Evolutionary conservation across 2,329 filamentous ascomycete genomes (phyloP), one percentile per base, ranked within the genome.

Genomic region (Ilyonectria robusta): DNA sequence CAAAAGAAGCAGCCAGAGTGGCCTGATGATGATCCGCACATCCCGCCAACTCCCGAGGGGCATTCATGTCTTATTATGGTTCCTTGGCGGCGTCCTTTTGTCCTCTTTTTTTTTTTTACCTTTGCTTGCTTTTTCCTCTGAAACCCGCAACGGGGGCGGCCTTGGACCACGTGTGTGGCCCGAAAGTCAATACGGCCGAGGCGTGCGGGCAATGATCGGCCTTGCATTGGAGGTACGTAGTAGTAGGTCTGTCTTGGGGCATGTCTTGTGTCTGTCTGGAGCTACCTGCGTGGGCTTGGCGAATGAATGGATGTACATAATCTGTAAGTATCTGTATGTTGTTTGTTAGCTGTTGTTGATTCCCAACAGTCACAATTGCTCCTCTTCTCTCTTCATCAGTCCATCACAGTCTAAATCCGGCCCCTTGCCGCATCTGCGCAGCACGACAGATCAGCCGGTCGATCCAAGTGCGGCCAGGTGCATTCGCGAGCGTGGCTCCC

Each of bases 91-190:
- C 7, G 19, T 29, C 6, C 50, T 26, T 7, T n/a, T n/a, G n/a
- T n/a, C n/a, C n/a, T n/a, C n/a, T n/a, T n/a, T n/a, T n/a, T n/a
- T n/a, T n/a, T 50, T 35, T 57, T 57, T 44, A 29, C 13, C 42
- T 47, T 47, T 55, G 6, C 15, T 55, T 47, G 26, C 11, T 57
- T 51, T 40, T 42, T 42, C 15, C 44, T 44, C 46, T 56, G 26
- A 56, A 55, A 54, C 53, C 56, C 59, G 10, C 42, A 48, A 56
- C 59, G 51, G 59, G 40, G 55, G 23, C 59, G 50, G 17, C 33
- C 44, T 56, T 65, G 19, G 62, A 56, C 62, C 62, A 60, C 62
- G 62, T 65, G 62, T 57, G 62, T 57, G 62, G 62, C 60, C 57
- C 19, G 8, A 60, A 60, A 65, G 61, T 53, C 47, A 64, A 54